Evolutionary conservation across 805 yeast genomes (phyloP).

Genomic region (Pichia nanzhaoensis): DNA sequence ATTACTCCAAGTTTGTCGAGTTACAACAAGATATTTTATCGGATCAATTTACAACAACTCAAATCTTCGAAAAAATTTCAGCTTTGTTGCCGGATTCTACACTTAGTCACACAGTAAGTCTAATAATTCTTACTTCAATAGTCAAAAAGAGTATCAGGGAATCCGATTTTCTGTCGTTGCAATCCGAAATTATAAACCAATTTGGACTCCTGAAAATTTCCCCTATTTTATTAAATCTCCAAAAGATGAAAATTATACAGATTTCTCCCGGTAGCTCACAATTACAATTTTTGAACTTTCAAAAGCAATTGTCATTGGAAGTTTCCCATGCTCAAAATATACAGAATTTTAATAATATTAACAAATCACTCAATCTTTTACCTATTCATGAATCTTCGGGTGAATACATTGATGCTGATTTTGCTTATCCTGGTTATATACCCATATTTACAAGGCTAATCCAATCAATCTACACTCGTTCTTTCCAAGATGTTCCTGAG

Average conservation of each 20-base stretch:
- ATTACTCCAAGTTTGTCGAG: slow-evolving; percentile 43
- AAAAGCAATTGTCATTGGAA: not conserved
- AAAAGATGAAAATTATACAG: slow-evolving; percentile 40
- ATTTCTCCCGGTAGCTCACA: slow-evolving; percentile 15
- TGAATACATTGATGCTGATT: slow-evolving; percentile 41
- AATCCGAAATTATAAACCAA: slow-evolving; percentile 48
- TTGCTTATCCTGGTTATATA: slow-evolving; percentile 74
- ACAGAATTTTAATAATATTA: slow-evolving; percentile 27
- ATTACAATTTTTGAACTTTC: slow-evolving; percentile 16
- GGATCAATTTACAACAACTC: slow-evolving; percentile 35
- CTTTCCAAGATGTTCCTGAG: slow-evolving; percentile 13
- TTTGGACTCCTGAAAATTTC: slow-evolving; percentile 53
- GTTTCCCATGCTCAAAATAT: slow-evolving; percentile 23
- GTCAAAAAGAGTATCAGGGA: slow-evolving; percentile 64
- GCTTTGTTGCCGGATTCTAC: slow-evolving; percentile 40
- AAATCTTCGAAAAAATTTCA: slow-evolving; percentile 27
- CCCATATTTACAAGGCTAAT: slow-evolving; percentile 69
- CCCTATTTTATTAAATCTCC: slow-evolving; percentile 40
- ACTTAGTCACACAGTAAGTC: slow-evolving; percentile 40
- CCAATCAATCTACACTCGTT: slow-evolving; percentile 59
- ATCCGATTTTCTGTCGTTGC: slow-evolving; percentile 50
- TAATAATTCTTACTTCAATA: slow-evolving; percentile 52
- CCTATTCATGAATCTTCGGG: slow-evolving; percentile 27
- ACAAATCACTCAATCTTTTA: slow-evolving; percentile 41
- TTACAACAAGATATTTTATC: slow-evolving; percentile 67